phyloP scores from a whole-genome alignment of 371 early-diverging fungal genomes.

The Batkoa obscura region DNA sequence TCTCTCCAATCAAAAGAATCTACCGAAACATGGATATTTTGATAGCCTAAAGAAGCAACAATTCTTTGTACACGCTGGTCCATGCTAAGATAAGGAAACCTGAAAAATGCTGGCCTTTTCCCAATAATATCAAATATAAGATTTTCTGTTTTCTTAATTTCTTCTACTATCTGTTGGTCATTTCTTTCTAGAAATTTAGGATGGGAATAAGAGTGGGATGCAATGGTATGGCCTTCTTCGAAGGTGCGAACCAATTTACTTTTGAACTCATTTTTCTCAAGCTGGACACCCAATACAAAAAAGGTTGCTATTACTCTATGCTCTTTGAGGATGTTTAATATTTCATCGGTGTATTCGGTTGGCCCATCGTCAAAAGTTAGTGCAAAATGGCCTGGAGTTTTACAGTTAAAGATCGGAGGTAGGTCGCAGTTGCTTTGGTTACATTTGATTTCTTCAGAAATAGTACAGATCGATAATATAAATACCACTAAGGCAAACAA shows the following conservation, averaged over 20 bases:
- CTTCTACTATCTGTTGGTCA: slow-evolving; percentile 14
- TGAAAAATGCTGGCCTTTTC: slow-evolving; percentile 21
- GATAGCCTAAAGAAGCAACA: slow-evolving; percentile 2
- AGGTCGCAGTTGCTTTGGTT: too few relatives aligned
- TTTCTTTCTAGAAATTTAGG: slow-evolving; percentile 17
- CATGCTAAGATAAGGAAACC: slow-evolving; percentile 12
- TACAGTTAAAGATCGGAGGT: background rate
- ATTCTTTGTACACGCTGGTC: background rate
- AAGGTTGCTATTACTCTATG: slow-evolving; percentile 37
- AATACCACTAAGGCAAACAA: too few relatives aligned
- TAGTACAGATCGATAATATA: too few relatives aligned
- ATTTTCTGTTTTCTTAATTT: slow-evolving; percentile 12
- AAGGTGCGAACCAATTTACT: background rate
- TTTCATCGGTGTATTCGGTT: background rate
- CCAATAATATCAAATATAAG: slow-evolving; percentile 17
- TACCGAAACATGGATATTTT: slow-evolving; percentile 8
- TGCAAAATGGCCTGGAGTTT: background rate
- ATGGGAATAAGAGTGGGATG: slow-evolving; percentile 29
- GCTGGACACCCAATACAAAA: slow-evolving; percentile 31
- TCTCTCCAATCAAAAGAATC: slow-evolving; percentile 12
- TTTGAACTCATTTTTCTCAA: background rate
- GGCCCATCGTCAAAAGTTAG: slow-evolving; percentile 13
- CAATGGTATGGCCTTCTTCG: slow-evolving; percentile 22
- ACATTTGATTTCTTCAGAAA: too few relatives aligned
- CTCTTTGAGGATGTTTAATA: slow-evolving; percentile 23